Conservation (phyloP, 2,329 filamentous ascomycete genomes). For the Botrytis tulipae region DNA sequence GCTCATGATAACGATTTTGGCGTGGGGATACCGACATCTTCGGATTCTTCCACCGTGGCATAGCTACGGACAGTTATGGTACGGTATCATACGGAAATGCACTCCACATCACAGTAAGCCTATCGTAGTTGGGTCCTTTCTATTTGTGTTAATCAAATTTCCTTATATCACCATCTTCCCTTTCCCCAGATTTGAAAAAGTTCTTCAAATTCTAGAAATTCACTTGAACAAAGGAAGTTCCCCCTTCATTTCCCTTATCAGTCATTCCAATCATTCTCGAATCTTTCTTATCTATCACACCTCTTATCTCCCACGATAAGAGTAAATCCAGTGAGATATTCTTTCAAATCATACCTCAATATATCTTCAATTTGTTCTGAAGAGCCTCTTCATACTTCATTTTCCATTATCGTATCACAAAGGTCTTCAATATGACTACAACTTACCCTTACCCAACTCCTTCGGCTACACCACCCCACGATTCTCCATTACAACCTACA, state of each 20-base stretch:
- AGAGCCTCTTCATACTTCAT: neutral
- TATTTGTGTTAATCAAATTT: neutral
- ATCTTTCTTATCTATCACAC: slow-evolving; percentile 10
- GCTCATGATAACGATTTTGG: slow-evolving; percentile 1
- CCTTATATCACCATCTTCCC: neutral
- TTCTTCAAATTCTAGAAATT: neutral
- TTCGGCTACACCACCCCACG: slow-evolving; percentile 35
- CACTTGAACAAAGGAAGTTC: slow-evolving; percentile 8
- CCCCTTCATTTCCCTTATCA: slow-evolving; percentile 19
- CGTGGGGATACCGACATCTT: neutral
- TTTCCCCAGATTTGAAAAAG: neutral
- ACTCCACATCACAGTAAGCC: slow-evolving; percentile 17
- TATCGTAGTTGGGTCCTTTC: slow-evolving; percentile 10
- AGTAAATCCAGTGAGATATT: neutral
- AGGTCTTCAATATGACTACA: slow-evolving; percentile 27
- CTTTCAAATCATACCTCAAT: neutral
- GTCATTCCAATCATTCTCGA: neutral
- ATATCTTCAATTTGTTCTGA: slow-evolving; percentile 2
- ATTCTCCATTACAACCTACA: slow-evolving; percentile 51
- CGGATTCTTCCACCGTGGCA: neutral
- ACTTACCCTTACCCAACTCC: slow-evolving; percentile 35
- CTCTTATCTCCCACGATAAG: slow-evolving; percentile 18
- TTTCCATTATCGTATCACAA: neutral
- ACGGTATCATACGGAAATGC: neutral
- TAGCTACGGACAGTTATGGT: neutral